Base-by-base conservation (phyloP, 345 rosid species). In the Cardiospermum halicacabum region DNA sequence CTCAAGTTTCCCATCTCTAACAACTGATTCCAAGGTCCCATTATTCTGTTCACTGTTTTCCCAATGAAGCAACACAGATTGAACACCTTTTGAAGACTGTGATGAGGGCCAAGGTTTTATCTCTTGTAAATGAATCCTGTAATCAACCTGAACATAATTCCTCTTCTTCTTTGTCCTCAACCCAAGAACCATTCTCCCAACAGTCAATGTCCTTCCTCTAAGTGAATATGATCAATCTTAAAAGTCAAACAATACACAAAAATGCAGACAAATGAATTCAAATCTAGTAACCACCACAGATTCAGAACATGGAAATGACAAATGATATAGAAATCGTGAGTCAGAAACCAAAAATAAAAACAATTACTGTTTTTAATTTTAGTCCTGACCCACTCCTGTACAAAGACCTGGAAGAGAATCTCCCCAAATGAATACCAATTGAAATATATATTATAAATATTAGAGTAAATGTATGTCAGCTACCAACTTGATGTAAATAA, bases 61-160 rank as follows among this genome's bases (percentile, higher is more conserved):
- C 98, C 98, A 93, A 62, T 88, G 89, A 74, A 93, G 82, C 81
- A 85, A 74, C 25, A 90, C 67, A 43, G 87, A 73, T 27, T 81
- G 81, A 24, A 69, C 74, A 5, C 88, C 74, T 57, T 62, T 79
- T 22, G 69, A 63, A 62, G 85, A 74, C 60, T 80, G 80, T 2
- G 77, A 82, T 26, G 85, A 82, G 55, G 89, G 87, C 96, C 98
- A 90, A 74, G 98, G 98, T 76, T 70, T 84, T 64, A 93, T 80
- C 75, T 84, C 90, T 48, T 84, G 80, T 13, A 87, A 71, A 59
- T 56, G 69, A 62, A 82, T 59, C 25, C 73, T 71, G 75, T 81
- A 84, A 69, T 76, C 80, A 37, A 73, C 72, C 60, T 73, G 75
- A 63, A 75, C 72, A 0, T 68, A 55, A 37, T 36, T 62, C 12